Percentiles rank a stretch among this genome's conserved stretches.
Evolutionary conservation across 2,329 filamentous ascomycete genomes (phyloP).

Genomic region (Ophiosphaerella korrae): DNA sequence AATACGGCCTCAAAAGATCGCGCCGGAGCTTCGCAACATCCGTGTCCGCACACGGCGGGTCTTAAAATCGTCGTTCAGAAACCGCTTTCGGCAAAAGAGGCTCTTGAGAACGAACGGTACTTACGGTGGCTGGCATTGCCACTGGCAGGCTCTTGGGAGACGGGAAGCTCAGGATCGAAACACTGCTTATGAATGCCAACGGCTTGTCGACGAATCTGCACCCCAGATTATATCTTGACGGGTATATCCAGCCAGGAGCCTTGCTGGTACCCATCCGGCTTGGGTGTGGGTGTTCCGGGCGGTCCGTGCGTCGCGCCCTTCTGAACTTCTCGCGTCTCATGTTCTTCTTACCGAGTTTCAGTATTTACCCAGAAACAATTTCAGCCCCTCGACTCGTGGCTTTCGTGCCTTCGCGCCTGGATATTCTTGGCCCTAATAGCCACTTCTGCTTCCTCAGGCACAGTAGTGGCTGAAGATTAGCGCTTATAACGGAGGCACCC

Average conservation of each 20-base stretch:
- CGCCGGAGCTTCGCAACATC: conserved; percentile 1
- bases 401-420: conserved; percentile 6
- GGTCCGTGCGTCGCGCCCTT: conserved; percentile 1
- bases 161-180: conserved; percentile 2
- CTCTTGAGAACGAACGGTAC: not conserved
- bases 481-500: conserved; percentile 26
- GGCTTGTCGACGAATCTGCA: conserved; percentile 10
- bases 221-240: conserved; percentile 12
- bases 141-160: not conserved
- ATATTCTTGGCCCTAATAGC: conserved; percentile 32
- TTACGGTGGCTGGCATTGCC: not conserved
- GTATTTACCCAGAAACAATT: conserved; percentile 37
- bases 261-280: too few relatives aligned
- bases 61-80: too few relatives aligned
- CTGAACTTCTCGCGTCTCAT: conserved; percentile 19
- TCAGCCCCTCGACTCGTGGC: conserved; percentile 14
- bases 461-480: conserved; percentile 33
- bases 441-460: conserved; percentile 30
- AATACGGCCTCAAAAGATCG: conserved; percentile 2
- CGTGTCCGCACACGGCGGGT: not conserved
- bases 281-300: not conserved
- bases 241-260: not conserved
- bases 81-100: too few relatives aligned
- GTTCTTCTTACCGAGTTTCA: conserved; percentile 40
- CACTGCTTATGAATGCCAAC: conserved; percentile 9